These are phyloP conservation scores for Lentinula detonsa DNA, from an alignment of 768 basidiomycete genomes.

Conservation along the genomic window DNA sequence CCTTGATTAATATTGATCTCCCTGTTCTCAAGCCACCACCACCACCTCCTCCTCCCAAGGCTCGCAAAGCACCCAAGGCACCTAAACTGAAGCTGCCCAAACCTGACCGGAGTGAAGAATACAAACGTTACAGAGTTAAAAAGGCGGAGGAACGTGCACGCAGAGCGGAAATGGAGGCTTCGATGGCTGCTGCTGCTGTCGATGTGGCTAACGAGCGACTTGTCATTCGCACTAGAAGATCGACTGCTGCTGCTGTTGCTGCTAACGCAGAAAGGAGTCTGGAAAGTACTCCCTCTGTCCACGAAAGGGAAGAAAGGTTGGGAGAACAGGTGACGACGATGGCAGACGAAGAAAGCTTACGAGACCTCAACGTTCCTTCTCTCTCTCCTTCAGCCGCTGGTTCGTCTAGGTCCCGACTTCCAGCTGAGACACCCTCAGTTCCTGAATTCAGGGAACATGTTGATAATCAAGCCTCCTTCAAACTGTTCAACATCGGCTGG, in stretches of 20 bases:
- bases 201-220: constrained; percentile 34
- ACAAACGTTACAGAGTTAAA: background rate
- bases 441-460: constrained; percentile 66
- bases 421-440: constrained; percentile 22
- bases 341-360: background rate
- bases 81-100: background rate
- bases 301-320: background rate
- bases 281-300: background rate
- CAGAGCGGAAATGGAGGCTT: constrained; percentile 14
- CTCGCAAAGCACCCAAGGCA: constrained; percentile 1
- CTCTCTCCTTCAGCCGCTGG: background rate
- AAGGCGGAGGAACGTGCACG: background rate
- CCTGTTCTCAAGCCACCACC: constrained; percentile 56
- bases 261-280: background rate
- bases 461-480: constrained; percentile 68
- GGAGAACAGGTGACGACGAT: background rate
- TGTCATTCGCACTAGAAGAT: constrained; percentile 8
- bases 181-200: constrained; percentile 28
- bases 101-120: constrained; percentile 3
- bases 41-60: constrained; percentile 43
- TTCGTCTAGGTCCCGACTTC: background rate
- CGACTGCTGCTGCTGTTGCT: background rate
- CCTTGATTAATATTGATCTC: constrained; percentile 66
- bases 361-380: background rate
- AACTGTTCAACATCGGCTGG: constrained; percentile 83